These are phyloP conservation scores for Kregervanrija pseudodelftensis DNA, from an alignment of 805 yeast genomes.

Conservation along the genomic window DNA sequence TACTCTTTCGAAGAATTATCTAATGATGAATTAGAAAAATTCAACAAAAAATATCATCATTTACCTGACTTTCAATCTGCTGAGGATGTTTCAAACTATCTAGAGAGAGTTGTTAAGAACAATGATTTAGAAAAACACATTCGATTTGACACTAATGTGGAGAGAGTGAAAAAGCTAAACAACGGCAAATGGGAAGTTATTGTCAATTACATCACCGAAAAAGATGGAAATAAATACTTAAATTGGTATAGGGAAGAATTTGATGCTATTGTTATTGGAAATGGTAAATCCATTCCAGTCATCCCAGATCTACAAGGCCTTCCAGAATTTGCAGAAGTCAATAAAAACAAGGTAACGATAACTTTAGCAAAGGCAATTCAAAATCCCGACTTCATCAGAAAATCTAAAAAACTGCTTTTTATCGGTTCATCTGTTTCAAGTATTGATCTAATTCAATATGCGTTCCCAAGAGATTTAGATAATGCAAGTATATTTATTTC, in stretches of 20 bases:
- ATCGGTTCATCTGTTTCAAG: constrained; percentile 37
- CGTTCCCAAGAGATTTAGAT: constrained; percentile 18
- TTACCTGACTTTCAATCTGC: constrained; percentile 22
- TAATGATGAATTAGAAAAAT: constrained; percentile 3
- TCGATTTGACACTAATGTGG: constrained; percentile 37
- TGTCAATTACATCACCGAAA: constrained; percentile 10
- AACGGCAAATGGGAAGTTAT: constrained; percentile 32
- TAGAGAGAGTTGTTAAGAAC: constrained; percentile 16
- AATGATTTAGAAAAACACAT: constrained; percentile 26
- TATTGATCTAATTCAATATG: constrained; percentile 34
- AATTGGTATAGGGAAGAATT: constrained; percentile 39
- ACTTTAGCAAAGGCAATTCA: constrained; percentile 51
- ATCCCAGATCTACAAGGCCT: constrained; percentile 38
- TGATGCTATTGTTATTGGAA: constrained; percentile 58
- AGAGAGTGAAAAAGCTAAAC: constrained; percentile 25
- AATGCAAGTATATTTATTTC: constrained; percentile 19
- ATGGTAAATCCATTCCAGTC: constrained; percentile 56
- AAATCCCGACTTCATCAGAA: constrained; percentile 34
- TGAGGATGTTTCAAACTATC: constrained; percentile 15
- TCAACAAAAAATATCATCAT: constrained; percentile 8
- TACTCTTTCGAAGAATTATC: constrained; percentile 28
- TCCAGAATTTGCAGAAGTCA: constrained; percentile 31
- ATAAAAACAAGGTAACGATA: constrained; percentile 36
- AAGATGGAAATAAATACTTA: constrained; percentile 5
- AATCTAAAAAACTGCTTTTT: constrained; percentile 32